Base-by-base conservation (phyloP, 2,329 filamentous ascomycete species). In the Coniochaeta ligniaria region DNA sequence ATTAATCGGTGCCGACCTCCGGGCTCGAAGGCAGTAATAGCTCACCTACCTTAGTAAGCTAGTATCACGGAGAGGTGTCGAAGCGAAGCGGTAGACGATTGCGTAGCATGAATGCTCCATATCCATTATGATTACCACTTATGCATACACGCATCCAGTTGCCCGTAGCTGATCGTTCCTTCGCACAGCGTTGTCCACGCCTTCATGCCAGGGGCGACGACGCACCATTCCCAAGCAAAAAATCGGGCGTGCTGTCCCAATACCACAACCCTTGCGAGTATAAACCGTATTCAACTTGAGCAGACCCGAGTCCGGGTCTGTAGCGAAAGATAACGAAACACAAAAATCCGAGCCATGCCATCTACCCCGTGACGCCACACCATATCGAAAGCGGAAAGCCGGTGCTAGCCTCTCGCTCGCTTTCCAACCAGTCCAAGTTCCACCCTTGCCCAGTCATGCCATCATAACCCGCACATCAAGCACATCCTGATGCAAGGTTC, bases 41-140 rank as follows among this genome's bases (percentile, higher is more conserved):
- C 28, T 31, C 28, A 6, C 28, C 28, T 31, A 31, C 5, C 5
- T 9, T 6, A 31, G 9, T 31, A 31, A 31, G 28, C 28, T 9
- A 31, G 9, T 9, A 31, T 31, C 28, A 31, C 9, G n/a, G 28
- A 6, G 28, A 31, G 9, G 28, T 9, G 5, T 31, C 28, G 5
- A 9, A 36, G 35, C 35, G 35, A 36, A 36, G 35, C 8, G 3
- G 35, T 36, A 36, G 3, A 14, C 6, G 5, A 31, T 38, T 31
- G 47, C 24, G 26, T 31, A 52, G 22, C 24, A 52, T 41, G 52
- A 41, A 57, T 36, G 47, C 56, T 56, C 11, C 33, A 33, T 41
- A 59, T 43, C 28, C 57, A 41, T 59, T 62, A 62, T 59, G 41
- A 60, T 62, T 62, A 62, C 50, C 45, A 50, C 57, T 16, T 62